These are phyloP conservation scores for Saccharomyces jurei DNA, from an alignment of 805 yeast species.

Conservation along the genomic window DNA sequence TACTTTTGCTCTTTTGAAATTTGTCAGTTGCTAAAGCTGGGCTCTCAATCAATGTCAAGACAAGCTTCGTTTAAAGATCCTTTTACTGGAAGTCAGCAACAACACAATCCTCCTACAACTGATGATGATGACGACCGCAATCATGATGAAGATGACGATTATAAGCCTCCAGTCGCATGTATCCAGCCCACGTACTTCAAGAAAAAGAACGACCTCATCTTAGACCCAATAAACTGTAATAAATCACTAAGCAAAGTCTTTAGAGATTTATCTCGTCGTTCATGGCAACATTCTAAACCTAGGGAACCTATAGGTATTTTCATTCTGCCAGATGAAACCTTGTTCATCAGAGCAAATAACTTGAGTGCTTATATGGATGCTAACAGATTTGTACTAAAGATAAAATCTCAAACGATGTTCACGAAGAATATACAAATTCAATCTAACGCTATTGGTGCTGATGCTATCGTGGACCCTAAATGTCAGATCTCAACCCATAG, in stretches of 20 bases:
- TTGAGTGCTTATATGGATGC: conserved; percentile 82
- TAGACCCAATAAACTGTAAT: conserved; percentile 26
- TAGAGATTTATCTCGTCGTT: conserved; percentile 81
- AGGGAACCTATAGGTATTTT: conserved; percentile 62
- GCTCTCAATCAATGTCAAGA: not conserved
- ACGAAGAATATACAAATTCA: conserved; percentile 20
- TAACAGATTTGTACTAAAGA: conserved; percentile 66
- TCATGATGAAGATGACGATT: conserved; percentile 9
- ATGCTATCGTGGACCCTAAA: conserved; percentile 64
- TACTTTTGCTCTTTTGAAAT: conserved; percentile 53
- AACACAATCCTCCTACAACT: not conserved
- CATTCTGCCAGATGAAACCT: conserved; percentile 52
- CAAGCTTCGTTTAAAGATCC: not conserved
- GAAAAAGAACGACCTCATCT: conserved; percentile 18
- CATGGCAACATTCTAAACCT: conserved; percentile 70
- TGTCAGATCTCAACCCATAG: conserved; percentile 74
- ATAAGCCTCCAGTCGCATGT: conserved; percentile 3
- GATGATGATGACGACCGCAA: conserved; percentile 14
- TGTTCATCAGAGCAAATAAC: conserved; percentile 71
- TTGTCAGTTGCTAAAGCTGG: conserved; percentile 37
- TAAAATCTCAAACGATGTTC: conserved; percentile 41
- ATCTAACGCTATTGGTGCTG: conserved; percentile 75
- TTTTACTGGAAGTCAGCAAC: not conserved
- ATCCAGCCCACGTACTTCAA: conserved; percentile 28
- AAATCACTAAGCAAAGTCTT: conserved; percentile 59